These are phyloP conservation scores for Starmera stellimalicola DNA, from an alignment of 1,139 yeast species.

Conservation along the genomic window DNA sequence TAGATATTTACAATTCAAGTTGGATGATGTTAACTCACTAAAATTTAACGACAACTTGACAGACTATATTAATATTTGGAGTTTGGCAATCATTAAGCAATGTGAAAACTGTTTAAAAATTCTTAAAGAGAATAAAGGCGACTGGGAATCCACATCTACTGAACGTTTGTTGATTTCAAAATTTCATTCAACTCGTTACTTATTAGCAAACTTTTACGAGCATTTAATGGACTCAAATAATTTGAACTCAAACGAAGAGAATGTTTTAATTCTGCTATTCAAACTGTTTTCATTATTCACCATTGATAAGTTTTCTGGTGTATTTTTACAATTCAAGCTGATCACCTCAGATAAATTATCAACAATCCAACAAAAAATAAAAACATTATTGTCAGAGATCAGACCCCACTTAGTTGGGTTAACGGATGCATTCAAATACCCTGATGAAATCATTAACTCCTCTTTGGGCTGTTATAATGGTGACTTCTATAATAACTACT, in stretches of 20 bases:
- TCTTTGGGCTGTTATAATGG: slow-evolving; percentile 83
- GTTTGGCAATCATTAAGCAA: slow-evolving; percentile 37
- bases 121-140: slow-evolving; percentile 17
- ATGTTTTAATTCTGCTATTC: slow-evolving; percentile 37
- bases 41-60: slow-evolving; percentile 25
- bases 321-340: slow-evolving; percentile 61
- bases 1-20: slow-evolving; percentile 30
- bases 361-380: slow-evolving; percentile 35
- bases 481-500: slow-evolving; percentile 76
- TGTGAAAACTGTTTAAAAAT: slow-evolving; percentile 34
- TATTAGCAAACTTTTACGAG: slow-evolving; percentile 22
- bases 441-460: slow-evolving; percentile 79
- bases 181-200: slow-evolving; percentile 51
- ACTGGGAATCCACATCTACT: slow-evolving; percentile 51
- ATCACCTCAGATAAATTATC: slow-evolving; percentile 39
- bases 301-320: slow-evolving; percentile 68
- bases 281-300: slow-evolving; percentile 59
- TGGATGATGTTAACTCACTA: slow-evolving; percentile 20
- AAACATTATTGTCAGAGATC: slow-evolving; percentile 35
- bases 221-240: slow-evolving; percentile 21
- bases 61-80: slow-evolving; percentile 33
- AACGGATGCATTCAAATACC: slow-evolving; percentile 83
- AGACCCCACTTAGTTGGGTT: slow-evolving; percentile 72
- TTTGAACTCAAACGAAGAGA: slow-evolving; percentile 20
- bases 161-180: slow-evolving; percentile 52